Percentiles rank a stretch among this genome's conserved stretches.
Evolutionary conservation across 2,329 filamentous ascomycete species (phyloP).

Genomic region (Blastomyces emzantsi): DNA sequence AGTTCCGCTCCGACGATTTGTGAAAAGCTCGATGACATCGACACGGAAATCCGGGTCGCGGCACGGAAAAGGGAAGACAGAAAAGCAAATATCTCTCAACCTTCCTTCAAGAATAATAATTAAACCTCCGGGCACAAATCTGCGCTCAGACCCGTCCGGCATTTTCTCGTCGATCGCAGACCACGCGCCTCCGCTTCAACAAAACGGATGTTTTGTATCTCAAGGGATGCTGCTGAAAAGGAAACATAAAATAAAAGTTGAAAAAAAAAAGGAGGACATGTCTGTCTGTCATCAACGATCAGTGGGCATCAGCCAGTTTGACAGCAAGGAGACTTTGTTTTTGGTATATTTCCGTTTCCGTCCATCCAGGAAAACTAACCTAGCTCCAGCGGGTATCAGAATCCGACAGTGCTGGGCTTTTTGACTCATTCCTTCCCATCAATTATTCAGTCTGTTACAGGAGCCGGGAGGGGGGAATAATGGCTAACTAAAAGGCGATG

Average conservation of each 20-base stretch:
- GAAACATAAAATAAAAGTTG: no score
- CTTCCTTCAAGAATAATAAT: no score
- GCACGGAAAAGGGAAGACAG: neutral
- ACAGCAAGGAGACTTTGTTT: neutral
- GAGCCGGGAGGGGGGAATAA: neutral
- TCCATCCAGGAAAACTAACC: neutral
- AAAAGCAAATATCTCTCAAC: neutral
- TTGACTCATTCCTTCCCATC: neutral
- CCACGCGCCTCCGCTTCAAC: neutral
- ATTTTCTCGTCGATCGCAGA: neutral
- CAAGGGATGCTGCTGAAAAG: no score
- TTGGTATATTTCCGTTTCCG: no score
- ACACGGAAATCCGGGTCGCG: neutral
- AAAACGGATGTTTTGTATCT: no score
- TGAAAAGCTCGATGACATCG: neutral
- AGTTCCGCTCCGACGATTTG: slow-evolving; percentile 2
- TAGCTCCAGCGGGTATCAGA: neutral
- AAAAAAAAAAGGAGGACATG: no score
- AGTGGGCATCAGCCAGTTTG: neutral
- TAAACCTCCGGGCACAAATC: no score
- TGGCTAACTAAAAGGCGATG: no score
- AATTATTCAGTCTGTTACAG: neutral
- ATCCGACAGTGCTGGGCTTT: neutral
- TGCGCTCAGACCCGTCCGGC: neutral
- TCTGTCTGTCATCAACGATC: no score